phyloP scores from a whole-genome alignment of 2,329 filamentous ascomycete species.

The Ascocoryne sarcoides region DNA sequence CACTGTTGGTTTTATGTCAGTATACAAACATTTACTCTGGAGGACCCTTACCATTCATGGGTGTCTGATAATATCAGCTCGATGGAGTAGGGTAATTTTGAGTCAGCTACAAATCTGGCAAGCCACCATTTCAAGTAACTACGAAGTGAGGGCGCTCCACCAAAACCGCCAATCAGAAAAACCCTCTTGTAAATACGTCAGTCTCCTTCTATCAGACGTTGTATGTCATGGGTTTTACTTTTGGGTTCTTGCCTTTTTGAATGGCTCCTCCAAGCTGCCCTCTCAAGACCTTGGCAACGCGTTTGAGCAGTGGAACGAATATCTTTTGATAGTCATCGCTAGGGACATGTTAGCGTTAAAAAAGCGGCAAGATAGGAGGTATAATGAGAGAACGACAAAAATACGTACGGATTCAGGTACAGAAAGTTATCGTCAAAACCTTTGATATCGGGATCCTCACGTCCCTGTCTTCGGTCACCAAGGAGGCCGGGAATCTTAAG shows the following conservation, averaged over 20 bases:
- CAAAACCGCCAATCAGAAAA: constrained; percentile 20
- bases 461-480: constrained; percentile 6
- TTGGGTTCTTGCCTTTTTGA: constrained; percentile 6
- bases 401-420: constrained; percentile 7
- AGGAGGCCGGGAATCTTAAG: constrained; percentile 9
- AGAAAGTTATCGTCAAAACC: constrained; percentile 9
- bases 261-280: constrained; percentile 8
- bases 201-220: neutral
- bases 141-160: constrained; percentile 12
- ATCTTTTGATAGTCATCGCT: constrained; percentile 16
- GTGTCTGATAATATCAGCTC: too few relatives aligned
- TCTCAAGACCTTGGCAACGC: constrained; percentile 5
- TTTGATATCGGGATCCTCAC: constrained; percentile 5
- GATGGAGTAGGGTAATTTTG: too few relatives aligned
- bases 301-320: constrained; percentile 9
- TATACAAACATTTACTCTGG: neutral
- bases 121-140: constrained; percentile 8
- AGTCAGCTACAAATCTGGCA: too few relatives aligned
- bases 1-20: constrained; percentile 4
- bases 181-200: constrained; percentile 12
- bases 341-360: neutral
- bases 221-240: constrained; percentile 1
- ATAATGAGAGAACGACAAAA: too few relatives aligned
- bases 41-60: constrained; percentile 6
- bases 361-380: neutral